These are phyloP conservation scores for Penicillium nordicum DNA, from an alignment of 2,329 filamentous ascomycete species.

Conservation along the genomic window DNA sequence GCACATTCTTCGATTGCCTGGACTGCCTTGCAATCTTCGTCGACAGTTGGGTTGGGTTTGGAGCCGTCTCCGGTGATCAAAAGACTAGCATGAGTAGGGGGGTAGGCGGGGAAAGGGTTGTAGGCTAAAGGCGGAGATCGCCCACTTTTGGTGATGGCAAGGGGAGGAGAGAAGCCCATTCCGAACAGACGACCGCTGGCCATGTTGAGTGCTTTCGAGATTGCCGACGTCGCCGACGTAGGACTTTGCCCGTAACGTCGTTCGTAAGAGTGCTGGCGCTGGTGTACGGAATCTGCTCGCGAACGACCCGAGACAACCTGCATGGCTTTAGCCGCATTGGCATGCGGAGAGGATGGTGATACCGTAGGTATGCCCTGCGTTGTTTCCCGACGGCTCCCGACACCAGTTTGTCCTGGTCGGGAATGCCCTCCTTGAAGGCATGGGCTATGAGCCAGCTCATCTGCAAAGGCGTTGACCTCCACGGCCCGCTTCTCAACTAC, in stretches of 20 bases:
- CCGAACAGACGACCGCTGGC: conserved; percentile 65
- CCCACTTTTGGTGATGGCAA: conserved; percentile 45
- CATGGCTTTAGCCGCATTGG: conserved; percentile 66
- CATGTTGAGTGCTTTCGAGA: conserved; percentile 92
- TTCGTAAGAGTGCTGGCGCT: conserved; percentile 77
- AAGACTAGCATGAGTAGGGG: conserved; percentile 67
- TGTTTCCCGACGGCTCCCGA: conserved; percentile 71
- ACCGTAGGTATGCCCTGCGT: conserved; percentile 70
- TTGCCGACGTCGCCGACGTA: conserved; percentile 80
- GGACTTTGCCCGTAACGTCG: conserved; percentile 69
- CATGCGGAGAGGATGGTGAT: conserved; percentile 65
- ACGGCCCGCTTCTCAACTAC: conserved; percentile 92
- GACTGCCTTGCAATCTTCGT: conserved; percentile 76
- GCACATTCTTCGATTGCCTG: conserved; percentile 88
- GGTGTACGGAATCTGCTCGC: conserved; percentile 59
- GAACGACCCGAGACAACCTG: conserved; percentile 68
- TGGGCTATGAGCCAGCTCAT: conserved; percentile 85
- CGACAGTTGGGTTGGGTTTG: conserved; percentile 58
- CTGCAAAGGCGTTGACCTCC: conserved; percentile 94
- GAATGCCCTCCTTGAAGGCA: conserved; percentile 54
- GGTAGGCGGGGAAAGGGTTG: conserved; percentile 80
- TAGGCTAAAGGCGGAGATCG: conserved; percentile 47
- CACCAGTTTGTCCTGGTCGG: conserved; percentile 56
- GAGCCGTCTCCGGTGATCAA: conserved; percentile 59
- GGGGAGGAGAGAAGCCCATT: conserved; percentile 50